Percentiles rank a stretch among this genome's conserved stretches.
phyloP scores from a whole-genome alignment of 768 basidiomycete genomes.

The Pluteus cervinus region DNA sequence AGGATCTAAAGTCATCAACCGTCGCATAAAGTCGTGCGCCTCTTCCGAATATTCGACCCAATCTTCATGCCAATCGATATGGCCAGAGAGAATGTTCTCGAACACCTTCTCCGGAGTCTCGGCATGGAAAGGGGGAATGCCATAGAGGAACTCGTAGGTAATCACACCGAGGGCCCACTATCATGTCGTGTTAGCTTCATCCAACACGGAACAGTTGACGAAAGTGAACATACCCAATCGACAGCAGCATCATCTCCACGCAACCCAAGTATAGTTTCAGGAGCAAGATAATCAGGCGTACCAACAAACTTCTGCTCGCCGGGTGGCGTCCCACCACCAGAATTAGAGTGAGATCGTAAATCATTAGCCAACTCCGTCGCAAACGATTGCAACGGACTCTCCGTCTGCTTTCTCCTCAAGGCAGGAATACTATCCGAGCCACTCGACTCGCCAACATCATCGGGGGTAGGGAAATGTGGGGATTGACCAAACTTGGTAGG shows the following conservation, averaged over 20 bases:
- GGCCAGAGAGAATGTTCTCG: constrained; percentile 93
- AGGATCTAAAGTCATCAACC: constrained; percentile 79
- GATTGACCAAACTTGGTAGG: constrained; percentile 54
- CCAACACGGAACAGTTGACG: constrained; percentile 6
- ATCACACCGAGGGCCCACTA: constrained; percentile 99
- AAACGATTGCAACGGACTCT: constrained; percentile 84
- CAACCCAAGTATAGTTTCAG: constrained; percentile 91
- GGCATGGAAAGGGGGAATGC: constrained; percentile 96
- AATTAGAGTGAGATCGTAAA: constrained; percentile 72
- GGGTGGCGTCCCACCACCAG: constrained; percentile 63
- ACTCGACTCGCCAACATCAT: constrained; percentile 85
- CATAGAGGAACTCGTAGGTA: constrained; percentile 96
- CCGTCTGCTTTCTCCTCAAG: constrained; percentile 47
- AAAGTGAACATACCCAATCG: constrained; percentile 75
- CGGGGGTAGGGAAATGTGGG: constrained; percentile 64
- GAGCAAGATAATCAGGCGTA: constrained; percentile 96
- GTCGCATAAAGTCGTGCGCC: constrained; percentile 85
- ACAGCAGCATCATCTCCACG: constrained; percentile 93
- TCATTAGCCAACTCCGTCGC: constrained; percentile 81
- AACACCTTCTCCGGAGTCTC: constrained; percentile 97
- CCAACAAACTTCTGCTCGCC: constrained; percentile 94
- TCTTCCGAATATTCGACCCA: constrained; percentile 83
- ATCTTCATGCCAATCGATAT: constrained; percentile 95
- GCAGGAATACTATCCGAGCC: constrained; percentile 69
- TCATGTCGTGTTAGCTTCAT: constrained; percentile 9